Evolutionary conservation across 208 protist genomes (phyloP).

Genomic region (Leishmania tarentolae): DNA sequence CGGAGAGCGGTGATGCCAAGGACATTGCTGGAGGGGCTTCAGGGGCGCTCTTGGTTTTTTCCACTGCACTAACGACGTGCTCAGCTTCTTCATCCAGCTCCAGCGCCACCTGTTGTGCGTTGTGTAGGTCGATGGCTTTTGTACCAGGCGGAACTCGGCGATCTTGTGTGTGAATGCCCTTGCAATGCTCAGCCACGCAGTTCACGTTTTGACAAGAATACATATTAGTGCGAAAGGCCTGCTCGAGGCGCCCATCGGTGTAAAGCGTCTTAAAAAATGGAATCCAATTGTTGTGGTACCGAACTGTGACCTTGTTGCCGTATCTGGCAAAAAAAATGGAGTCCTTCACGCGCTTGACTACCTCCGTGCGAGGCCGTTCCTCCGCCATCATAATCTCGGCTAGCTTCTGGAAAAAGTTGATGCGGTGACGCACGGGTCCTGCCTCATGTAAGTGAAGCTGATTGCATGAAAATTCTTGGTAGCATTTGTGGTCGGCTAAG

Average conservation of each 20-base stretch:
- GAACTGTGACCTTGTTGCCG: slow-evolving; percentile 88
- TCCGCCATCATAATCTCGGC: slow-evolving; percentile 73
- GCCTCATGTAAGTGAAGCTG: slow-evolving; percentile 86
- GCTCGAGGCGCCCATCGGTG: slow-evolving; percentile 79
- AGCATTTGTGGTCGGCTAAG: slow-evolving; percentile 86
- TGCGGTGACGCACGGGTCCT: slow-evolving; percentile 75
- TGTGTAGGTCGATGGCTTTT: slow-evolving; percentile 83
- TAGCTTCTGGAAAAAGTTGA: slow-evolving; percentile 76
- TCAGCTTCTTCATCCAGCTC: slow-evolving; percentile 79
- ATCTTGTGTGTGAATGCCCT: slow-evolving; percentile 81
- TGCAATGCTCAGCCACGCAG: slow-evolving; percentile 77
- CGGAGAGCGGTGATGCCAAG: slow-evolving; percentile 37
- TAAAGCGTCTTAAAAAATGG: slow-evolving; percentile 91
- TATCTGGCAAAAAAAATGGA: slow-evolving; percentile 88
- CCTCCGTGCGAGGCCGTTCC: slow-evolving; percentile 44
- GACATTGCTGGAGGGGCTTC: slow-evolving; percentile 33
- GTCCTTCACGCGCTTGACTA: slow-evolving; percentile 78
- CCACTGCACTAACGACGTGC: slow-evolving; percentile 48
- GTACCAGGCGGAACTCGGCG: slow-evolving; percentile 48
- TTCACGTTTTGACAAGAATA: slow-evolving; percentile 58
- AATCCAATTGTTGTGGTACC: slow-evolving; percentile 78
- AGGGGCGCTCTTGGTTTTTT: slow-evolving; percentile 28
- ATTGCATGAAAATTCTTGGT: slow-evolving; percentile 89
- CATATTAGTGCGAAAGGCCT: slow-evolving; percentile 74
- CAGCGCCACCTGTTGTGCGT: slow-evolving; percentile 40